Evolutionary conservation across 1,139 yeast genomes (phyloP), one percentile per base, ranked within the genome.

Genomic region (Geotrichum europaeum): DNA sequence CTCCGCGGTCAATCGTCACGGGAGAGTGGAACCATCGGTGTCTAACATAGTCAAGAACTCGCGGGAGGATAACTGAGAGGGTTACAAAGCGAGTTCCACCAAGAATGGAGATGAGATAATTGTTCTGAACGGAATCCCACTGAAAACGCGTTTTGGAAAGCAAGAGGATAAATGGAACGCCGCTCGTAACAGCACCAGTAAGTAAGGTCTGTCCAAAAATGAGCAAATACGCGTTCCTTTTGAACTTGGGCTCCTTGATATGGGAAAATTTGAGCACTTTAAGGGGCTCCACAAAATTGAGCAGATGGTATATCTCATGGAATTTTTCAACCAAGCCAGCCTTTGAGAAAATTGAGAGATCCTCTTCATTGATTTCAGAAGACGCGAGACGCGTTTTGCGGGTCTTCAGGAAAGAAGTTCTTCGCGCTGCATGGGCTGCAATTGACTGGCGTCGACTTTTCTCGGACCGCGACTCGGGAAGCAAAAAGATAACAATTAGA

Each of bases 81-180:
- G 78, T 74, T 0, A 76, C 20, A 0, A 82, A 77, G 58, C 80
- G 73, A 3, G 82, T 72, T 1, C 82, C 65, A 56, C 89, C 87
- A 1, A 80, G 66, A 0, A 80, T 63, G 0, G 92, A 83, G 62
- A 89, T 72, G 61, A 83, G 78, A 62, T 80, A 79, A 7, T 94
- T 90, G 36, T 86, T 73, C 56, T 81, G 80, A 4, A 75, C 79
- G 22, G 88, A 79, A 2, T 75, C 74, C 89, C 94, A 86, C 28
- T 78, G 67, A 70, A 84, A 88, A 51, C 69, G 71, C 69, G 79
- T 83, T 34, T 86, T 81, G 0, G 86, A 81, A 67, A 83, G 87
- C 43, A 89, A 74, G 1, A 86, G 70, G 24, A 81, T 64, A 1
- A 85, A 73, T 24, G 82, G 80, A 6, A 80, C 79, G 32, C 73